Evolutionary conservation across 805 yeast genomes (phyloP), one percentile per base, ranked within the genome.

Genomic region (Vanderwaltozyma polyspora): DNA sequence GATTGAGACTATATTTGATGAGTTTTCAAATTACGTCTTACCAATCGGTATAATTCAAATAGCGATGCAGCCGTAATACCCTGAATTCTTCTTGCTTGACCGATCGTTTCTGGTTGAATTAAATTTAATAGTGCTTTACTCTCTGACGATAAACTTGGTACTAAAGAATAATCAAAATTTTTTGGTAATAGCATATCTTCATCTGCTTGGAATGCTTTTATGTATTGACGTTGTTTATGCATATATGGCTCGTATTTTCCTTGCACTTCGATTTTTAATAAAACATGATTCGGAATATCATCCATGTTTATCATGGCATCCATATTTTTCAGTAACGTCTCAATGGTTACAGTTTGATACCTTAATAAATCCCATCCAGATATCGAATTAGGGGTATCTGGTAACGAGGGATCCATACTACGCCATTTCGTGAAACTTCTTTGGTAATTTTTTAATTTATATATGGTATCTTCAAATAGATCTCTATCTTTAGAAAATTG

Each of bases 1-100:
- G n/a, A n/a, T n/a, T n/a, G n/a, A n/a, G n/a, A n/a, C n/a, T n/a
- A n/a, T n/a, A n/a, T n/a, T n/a, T n/a, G n/a, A n/a, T n/a, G n/a
- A n/a, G n/a, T n/a, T n/a, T n/a, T n/a, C n/a, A n/a, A n/a, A n/a
- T n/a, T n/a, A n/a, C n/a, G n/a, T 12, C 26, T 13, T 12, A 29
- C 65, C 36, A 79, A 53, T 40, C 76, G 66, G 51, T 77, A 82
- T 31, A 87, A 64, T 51, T 83, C 93, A 42, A 85, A 80, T 13
- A 84, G 64, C 0, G 95, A 91, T 0, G 95, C 89, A 0, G 97
- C 95, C 0, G 97, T 89, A 2, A 91, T 76, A 1, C 98, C 97
- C 49, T 91, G 94, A 10, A 89, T 80, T 45, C 97, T 67, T 52
- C 94, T 70, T 0, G 97, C 97, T 54, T 91, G 97, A 0, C 97